phyloP scores from a whole-genome alignment of 257 asterid species.

The Ilex asprella region DNA sequence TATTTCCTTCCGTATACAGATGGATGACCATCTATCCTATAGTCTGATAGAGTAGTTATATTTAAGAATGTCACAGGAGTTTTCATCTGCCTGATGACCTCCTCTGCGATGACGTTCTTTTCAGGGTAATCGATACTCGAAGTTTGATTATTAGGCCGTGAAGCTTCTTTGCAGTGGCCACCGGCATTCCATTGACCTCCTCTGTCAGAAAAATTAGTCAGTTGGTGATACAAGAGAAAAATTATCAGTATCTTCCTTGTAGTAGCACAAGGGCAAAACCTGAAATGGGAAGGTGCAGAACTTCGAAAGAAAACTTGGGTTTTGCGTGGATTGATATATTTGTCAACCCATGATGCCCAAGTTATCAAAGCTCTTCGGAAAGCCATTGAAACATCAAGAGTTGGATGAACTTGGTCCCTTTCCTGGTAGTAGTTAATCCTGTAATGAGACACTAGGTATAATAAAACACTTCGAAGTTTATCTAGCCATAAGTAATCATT shows the following conservation, averaged over 20 bases:
- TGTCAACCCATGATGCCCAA: conserved; percentile 88
- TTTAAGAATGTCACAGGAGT: conserved; percentile 54
- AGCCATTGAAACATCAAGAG: conserved; percentile 60
- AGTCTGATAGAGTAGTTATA: conserved; percentile 63
- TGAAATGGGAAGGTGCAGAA: conserved; percentile 95
- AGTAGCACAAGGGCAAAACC: conserved; percentile 24
- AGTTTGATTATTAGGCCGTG: conserved; percentile 44
- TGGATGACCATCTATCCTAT: conserved; percentile 86
- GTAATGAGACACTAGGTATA: conserved; percentile 15
- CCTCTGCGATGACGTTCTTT: conserved; percentile 51
- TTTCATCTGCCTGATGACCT: conserved; percentile 60
- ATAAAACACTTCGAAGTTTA: not conserved
- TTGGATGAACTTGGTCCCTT: conserved; percentile 61
- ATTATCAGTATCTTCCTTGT: not conserved
- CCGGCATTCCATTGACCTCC: conserved; percentile 90
- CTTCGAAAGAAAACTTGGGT: conserved; percentile 81
- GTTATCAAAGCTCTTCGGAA: conserved; percentile 58
- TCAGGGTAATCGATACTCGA: conserved; percentile 31
- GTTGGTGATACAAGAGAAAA: conserved; percentile 1
- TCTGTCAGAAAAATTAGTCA: conserved; percentile 20
- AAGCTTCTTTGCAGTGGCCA: conserved; percentile 84
- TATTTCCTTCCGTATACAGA: conserved; percentile 61
- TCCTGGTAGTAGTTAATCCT: conserved; percentile 90
- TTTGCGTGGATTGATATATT: conserved; percentile 50
- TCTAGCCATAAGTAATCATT: not conserved